Base-by-base conservation (phyloP, 1,284 basidiomycete genomes). In the Cryptococcus sp. region DNA sequence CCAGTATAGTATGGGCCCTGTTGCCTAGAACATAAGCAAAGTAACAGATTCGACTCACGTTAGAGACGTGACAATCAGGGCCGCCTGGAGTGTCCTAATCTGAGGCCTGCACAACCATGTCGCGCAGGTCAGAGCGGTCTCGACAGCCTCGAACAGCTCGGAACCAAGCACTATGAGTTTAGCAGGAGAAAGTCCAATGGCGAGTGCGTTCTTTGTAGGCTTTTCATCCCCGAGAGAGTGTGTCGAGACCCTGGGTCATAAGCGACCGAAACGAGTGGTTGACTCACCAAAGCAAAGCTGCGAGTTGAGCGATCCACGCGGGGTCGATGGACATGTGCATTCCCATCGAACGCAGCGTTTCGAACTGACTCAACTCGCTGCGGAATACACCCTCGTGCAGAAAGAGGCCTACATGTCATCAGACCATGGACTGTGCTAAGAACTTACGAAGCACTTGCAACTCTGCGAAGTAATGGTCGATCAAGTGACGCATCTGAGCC, bases 1-100 rank as follows among this genome's bases (percentile, higher is more conserved):
- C 51, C 50, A 31, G 45, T 53, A 47, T 54, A 48, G 38, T 54
- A 54, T 31, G 51, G 53, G 10, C 57, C 57, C 25, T 59, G 57
- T 22, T 35, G 44, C 20, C 57, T 59, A 27, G 20, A 19, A n/a
- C 20, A 35, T 27, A 27, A 31, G 20, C 38, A 53, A 16, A 17
- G 17, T 17, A 27, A 15, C 4, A 41, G 39, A 38, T 17, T 16
- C n/a, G 47, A 48, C 57, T 54, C 41, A 54, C 57, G 53, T 59
- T 5, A 59, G 39, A 27, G 38, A 23, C 23, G 42, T 40, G 11
- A 54, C 40, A 39, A 54, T 44, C 3, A 53, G 45, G 17, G 47
- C n/a, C 19, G 47, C 48, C 25, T 58, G 57, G 23, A 58, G 41
- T 16, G 49, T 39, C 13, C 57, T 31, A 16, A 58, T 16, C 44